phyloP scores from a whole-genome alignment of 371 early-diverging fungal genomes.

The Capniomyces stellatus region DNA sequence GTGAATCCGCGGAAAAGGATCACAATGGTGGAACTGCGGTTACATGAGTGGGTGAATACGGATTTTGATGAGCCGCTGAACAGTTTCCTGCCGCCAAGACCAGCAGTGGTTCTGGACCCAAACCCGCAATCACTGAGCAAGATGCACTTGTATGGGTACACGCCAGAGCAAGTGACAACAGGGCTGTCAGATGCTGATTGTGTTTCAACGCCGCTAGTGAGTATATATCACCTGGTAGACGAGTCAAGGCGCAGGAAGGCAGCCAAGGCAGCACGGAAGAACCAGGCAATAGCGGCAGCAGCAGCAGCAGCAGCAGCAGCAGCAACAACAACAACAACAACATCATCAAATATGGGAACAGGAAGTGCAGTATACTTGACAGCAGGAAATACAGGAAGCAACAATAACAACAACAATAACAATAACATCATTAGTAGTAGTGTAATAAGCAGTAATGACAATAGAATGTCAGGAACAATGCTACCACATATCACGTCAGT shows the following conservation, averaged over 20 bases:
- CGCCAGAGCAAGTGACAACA: constrained; percentile 10
- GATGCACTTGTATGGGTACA: constrained; percentile 21
- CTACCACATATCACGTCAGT: too few species aligned
- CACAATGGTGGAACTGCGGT: constrained; percentile 22
- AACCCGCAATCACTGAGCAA: constrained; percentile 20
- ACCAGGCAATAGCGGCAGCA: constrained; percentile 2
- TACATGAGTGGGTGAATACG: constrained; percentile 22
- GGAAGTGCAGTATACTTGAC: background rate
- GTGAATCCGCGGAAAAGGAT: constrained; percentile 18
- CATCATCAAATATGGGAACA: background rate
- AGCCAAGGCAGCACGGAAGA: constrained; percentile 7
- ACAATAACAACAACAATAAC: background rate
- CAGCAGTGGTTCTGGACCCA: constrained; percentile 21
- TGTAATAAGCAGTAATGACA: too few species aligned
- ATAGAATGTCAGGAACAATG: too few species aligned
- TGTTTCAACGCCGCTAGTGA: constrained; percentile 20
- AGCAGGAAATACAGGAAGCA: background rate
- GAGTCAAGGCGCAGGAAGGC: constrained; percentile 23
- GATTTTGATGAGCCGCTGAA: constrained; percentile 18
- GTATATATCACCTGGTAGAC: constrained; percentile 22
- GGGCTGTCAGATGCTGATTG: constrained; percentile 17
- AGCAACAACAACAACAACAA: background rate
- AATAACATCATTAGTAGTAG: too few species aligned
- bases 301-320: background rate
- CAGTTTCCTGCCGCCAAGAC: constrained; percentile 18